Conservation (phyloP, 495 filamentous ascomycete genomes). For the Evernia prunastri region DNA sequence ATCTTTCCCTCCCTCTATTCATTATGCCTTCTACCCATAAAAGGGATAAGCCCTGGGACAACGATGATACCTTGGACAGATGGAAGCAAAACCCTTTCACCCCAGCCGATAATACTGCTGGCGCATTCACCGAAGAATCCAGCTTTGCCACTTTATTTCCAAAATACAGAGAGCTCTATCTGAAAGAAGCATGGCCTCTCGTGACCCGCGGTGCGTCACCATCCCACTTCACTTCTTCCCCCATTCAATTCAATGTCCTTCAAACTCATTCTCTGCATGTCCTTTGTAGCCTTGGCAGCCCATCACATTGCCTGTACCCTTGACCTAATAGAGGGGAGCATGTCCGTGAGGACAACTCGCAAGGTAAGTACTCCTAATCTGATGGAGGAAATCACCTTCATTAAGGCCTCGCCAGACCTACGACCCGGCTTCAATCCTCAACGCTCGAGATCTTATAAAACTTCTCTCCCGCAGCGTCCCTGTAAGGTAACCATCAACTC, state of each 20-base stretch:
- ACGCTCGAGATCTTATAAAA: constrained; percentile 90
- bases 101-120: constrained; percentile 73
- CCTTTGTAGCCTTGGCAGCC: neutral
- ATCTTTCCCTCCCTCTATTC: too few relatives aligned
- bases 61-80: constrained; percentile 85
- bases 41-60: constrained; percentile 95
- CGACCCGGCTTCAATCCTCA: constrained; percentile 90
- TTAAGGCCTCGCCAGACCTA: constrained; percentile 92
- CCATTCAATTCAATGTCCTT: neutral
- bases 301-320: constrained; percentile 74
- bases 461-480: constrained; percentile 87
- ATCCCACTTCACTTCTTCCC: constrained; percentile 44
- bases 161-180: constrained; percentile 93
- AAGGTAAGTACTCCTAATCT: constrained; percentile 86
- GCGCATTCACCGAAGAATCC: constrained; percentile 87
- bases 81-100: constrained; percentile 84
- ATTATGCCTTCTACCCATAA: constrained; percentile 91
- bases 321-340: constrained; percentile 91
- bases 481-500: constrained; percentile 23
- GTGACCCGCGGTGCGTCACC: constrained; percentile 71
- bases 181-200: constrained; percentile 84
- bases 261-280: neutral
- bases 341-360: constrained; percentile 94
- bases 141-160: constrained; percentile 87
- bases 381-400: constrained; percentile 91